A percentile compares a stretch with the other conserved stretches of the same genome.
Conservation (phyloP, 306 rosid species). For the Sechiopsis laciniata region DNA sequence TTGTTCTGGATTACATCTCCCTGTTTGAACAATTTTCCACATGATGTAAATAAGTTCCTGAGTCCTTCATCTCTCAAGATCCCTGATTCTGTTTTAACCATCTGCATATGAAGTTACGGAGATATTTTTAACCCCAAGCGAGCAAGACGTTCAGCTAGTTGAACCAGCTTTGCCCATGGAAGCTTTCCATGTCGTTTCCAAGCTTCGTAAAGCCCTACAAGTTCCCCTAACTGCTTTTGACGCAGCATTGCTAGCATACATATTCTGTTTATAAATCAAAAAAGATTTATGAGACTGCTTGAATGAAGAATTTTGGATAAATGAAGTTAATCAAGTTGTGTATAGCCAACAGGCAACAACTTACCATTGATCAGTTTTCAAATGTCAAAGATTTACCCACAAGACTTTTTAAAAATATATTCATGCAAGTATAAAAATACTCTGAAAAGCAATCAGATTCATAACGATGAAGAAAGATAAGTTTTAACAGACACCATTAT, state of each 20-base stretch:
- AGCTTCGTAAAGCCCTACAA: constrained; percentile 64
- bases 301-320: neutral
- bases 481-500: neutral
- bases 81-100: constrained; percentile 40
- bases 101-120: constrained; percentile 51
- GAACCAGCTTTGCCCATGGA: constrained; percentile 66
- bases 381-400: neutral
- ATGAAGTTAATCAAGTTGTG: neutral
- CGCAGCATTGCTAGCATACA: constrained; percentile 55
- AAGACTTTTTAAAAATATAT: neutral
- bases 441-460: neutral
- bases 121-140: constrained; percentile 59
- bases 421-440: neutral
- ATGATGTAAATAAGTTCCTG: constrained; percentile 46
- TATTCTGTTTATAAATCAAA: constrained; percentile 35
- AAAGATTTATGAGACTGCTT: neutral
- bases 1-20: constrained; percentile 48
- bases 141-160: constrained; percentile 66
- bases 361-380: constrained; percentile 1
- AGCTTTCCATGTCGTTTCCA: constrained; percentile 73
- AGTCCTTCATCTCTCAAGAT: constrained; percentile 58
- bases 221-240: constrained; percentile 49
- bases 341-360: neutral
- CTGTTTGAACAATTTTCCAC: constrained; percentile 47
- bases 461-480: neutral